Conservation (phyloP, 805 yeast species). For the Millerago galiae region DNA sequence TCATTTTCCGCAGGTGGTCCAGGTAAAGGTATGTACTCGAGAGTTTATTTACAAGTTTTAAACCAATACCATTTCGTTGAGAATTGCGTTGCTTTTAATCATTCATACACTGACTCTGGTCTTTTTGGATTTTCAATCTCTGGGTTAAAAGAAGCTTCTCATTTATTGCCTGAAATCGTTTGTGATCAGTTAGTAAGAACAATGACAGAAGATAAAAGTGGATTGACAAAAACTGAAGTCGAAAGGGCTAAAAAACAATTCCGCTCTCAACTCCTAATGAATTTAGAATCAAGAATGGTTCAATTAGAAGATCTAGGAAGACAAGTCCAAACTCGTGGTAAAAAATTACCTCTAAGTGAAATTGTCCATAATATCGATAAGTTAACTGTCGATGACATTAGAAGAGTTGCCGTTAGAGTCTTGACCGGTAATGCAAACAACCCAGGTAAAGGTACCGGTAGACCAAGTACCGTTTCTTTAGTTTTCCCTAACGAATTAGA, state of each 20-base stretch:
- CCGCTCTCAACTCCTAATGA: slow-evolving; percentile 82
- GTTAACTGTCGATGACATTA: slow-evolving; percentile 62
- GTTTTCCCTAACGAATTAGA: slow-evolving; percentile 83
- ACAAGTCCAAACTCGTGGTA: slow-evolving; percentile 82
- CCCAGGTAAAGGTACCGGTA: slow-evolving; percentile 45
- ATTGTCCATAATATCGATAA: slow-evolving; percentile 74
- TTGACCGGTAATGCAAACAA: slow-evolving; percentile 56
- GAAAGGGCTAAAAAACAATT: slow-evolving; percentile 89
- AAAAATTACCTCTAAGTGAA: slow-evolving; percentile 65
- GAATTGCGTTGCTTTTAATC: slow-evolving; percentile 81
- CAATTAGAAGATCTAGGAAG: slow-evolving; percentile 93
- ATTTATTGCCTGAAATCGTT: slow-evolving; percentile 73
- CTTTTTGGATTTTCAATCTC: slow-evolving; percentile 84
- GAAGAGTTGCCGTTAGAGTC: slow-evolving; percentile 66
- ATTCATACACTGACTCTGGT: slow-evolving; percentile 85
- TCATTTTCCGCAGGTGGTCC: slow-evolving; percentile 99
- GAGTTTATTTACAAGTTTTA: slow-evolving; percentile 84
- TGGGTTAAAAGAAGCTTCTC: slow-evolving; percentile 82
- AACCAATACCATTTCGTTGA: slow-evolving; percentile 91
- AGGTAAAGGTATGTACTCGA: slow-evolving; percentile 97
- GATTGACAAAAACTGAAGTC: slow-evolving; percentile 66
- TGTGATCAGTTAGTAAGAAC: slow-evolving; percentile 50
- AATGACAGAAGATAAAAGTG: slow-evolving; percentile 50
- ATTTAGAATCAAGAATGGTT: slow-evolving; percentile 87
- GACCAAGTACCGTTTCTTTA: slow-evolving; percentile 84